Base-by-base conservation (phyloP, 2,329 filamentous ascomycete genomes). In the Ceratocystis lukuohia region DNA sequence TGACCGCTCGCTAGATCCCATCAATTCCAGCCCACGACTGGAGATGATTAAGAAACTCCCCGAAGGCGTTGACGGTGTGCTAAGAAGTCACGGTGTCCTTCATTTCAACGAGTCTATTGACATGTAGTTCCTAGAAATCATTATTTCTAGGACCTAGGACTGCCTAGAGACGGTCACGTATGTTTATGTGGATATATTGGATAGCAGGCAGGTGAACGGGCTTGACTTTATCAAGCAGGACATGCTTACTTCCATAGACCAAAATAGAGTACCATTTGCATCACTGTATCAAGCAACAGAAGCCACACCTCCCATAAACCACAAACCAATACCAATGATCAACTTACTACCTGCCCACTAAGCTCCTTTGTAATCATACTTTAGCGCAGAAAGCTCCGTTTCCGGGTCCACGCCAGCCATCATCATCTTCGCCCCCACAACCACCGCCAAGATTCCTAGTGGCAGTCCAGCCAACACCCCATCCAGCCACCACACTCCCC, bases 61-160 rank as follows among this genome's bases (percentile, higher is more conserved):
- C 1, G 86, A 91, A 69, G 91, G 91, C 0, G 87, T 96, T 48
- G 94, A 97, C 74, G 93, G 94, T 8, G 82, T 95, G 69, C 78
- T 97, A 73, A 91, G 86, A 77, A 84, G 83, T 62, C 91, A 95
- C 73, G 94, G 93, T 10, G 88, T 97, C 70, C 77, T 99, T 74
- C 83, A 89, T 71, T 99, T 99, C 76, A 95, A 93, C 74, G 92
- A 96, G 76, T 91, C 88, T 69, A 91, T 97, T 79, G 88, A 92
- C 72, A 80, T 84, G 74, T 84, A 78, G 46, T 65, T n/a, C 22
- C 10, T 46, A 30, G 33, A 1, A n/a, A 45, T 62, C 33, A 30
- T 33, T 48, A 15, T 56, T 56, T 56, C 10, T 41, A 12, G 37
- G 10, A 12, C 10, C 37, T 8, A 20, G 7, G 50, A 20, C 12